These are phyloP conservation scores for Leucogyrophana mollusca DNA, from an alignment of 768 basidiomycete species.

Conservation along the genomic window DNA sequence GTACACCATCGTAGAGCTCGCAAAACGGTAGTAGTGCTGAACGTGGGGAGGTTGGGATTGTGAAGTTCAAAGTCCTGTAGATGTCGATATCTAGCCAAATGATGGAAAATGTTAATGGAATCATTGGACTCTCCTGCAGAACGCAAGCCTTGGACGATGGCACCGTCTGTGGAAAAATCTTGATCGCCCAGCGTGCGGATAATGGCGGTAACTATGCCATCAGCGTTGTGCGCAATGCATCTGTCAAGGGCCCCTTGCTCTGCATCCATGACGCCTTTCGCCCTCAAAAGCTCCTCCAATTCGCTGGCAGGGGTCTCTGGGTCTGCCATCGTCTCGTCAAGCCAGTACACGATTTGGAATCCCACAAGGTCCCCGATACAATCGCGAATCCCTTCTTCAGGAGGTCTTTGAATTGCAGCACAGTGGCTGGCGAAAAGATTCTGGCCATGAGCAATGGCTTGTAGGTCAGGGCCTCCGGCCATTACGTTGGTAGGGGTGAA, in stretches of 20 bases:
- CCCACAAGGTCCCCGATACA: conserved; percentile 75
- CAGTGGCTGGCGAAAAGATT: conserved; percentile 62
- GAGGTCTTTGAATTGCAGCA: conserved; percentile 49
- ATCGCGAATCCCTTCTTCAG: conserved; percentile 49
- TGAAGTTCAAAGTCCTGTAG: conserved; percentile 51
- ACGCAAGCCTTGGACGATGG: conserved; percentile 48
- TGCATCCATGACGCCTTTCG: conserved; percentile 28
- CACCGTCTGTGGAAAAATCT: conserved; percentile 52
- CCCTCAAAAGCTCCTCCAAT: conserved; percentile 36
- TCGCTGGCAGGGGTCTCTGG: conserved; percentile 19
- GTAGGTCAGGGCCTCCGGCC: conserved; percentile 29
- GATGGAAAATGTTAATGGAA: conserved; percentile 44
- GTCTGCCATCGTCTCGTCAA: conserved; percentile 30
- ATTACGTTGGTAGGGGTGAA: conserved; percentile 71
- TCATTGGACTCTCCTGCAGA: conserved; percentile 32
- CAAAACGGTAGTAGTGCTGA: conserved; percentile 47
- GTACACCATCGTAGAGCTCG: conserved; percentile 62
- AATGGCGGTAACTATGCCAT: conserved; percentile 57
- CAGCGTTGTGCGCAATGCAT: conserved; percentile 44
- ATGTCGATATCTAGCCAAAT: conserved; percentile 52
- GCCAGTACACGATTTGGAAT: conserved; percentile 49
- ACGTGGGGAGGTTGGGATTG: conserved; percentile 65
- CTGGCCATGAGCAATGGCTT: conserved; percentile 35
- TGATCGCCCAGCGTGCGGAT: conserved; percentile 68
- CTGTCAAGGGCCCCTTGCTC: conserved; percentile 33